Base-by-base conservation (phyloP, 2,329 filamentous ascomycete genomes). In the Diatrype stigma region DNA sequence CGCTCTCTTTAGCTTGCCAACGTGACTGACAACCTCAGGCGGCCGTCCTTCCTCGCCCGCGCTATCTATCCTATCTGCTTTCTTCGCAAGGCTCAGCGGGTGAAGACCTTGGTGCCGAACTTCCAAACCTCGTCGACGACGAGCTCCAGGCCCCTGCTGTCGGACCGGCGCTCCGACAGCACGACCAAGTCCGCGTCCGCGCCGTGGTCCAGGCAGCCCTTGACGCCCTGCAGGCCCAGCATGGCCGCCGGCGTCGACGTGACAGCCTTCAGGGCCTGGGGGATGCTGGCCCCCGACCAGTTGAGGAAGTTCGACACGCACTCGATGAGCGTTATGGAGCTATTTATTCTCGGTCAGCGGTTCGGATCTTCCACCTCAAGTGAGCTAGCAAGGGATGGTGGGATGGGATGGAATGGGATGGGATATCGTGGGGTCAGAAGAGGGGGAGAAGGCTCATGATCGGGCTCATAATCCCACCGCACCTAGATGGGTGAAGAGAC, bases 281-380 rank as follows among this genome's bases (percentile, higher is more conserved):
- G 81, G 34, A 92, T 78, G 34, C 76, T 78, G 5, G 82, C 79
- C 14, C 85, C 86, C 1, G 85, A 85, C 85, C 86, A 93, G 52
- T 79, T 79, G 59, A 90, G 74, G 67, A 94, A 92, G 68, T 94
- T 94, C 63, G 84, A 87, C 49, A 92, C 83, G 61, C 90, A 94
- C 60, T 93, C 87, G 38, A 92, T 79, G n/a, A 95, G 75, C 6
- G 86, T 85, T 48, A 86, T 84, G 40, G 84, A 84, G 59, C 82
- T 86, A 44, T 51, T 17, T 34, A 14, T 34, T 34, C 14, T n/a
- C n/a, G n/a, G n/a, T n/a, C n/a, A n/a, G n/a, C n/a, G n/a, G n/a
- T n/a, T n/a, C n/a, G n/a, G n/a, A n/a, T n/a, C n/a, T n/a, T n/a
- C n/a, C n/a, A n/a, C n/a, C n/a, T n/a, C n/a, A n/a, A n/a, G n/a